Conservation (phyloP, 192 early-diverging fungal genomes). For the Chytriomyces confervae region DNA sequence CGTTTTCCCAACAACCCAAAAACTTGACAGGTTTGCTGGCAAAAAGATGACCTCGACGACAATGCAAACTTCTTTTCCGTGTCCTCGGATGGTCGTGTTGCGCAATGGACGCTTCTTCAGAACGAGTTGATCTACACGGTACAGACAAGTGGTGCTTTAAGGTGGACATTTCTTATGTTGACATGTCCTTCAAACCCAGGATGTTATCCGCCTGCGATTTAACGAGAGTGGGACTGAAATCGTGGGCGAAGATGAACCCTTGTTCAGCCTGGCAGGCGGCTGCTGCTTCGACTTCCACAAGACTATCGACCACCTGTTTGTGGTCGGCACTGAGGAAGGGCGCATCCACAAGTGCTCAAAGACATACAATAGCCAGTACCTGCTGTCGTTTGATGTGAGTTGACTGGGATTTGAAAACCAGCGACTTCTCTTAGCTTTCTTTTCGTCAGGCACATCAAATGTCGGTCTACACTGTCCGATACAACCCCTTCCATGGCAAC, state of each 20-base stretch:
- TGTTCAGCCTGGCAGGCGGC: slow-evolving; percentile 60
- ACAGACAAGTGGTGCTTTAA: not conserved
- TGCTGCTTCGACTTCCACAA: slow-evolving; percentile 72
- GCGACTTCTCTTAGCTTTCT: not conserved
- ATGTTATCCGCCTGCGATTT: slow-evolving; percentile 44
- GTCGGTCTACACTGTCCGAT: slow-evolving; percentile 65
- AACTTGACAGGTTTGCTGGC: slow-evolving; percentile 56
- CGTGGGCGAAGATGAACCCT: slow-evolving; percentile 46
- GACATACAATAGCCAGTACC: slow-evolving; percentile 62
- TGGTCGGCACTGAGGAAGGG: slow-evolving; percentile 72
- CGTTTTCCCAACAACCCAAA: not conserved
- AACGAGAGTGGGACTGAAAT: slow-evolving; percentile 31
- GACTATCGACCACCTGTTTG: slow-evolving; percentile 61
- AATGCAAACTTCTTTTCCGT: slow-evolving; percentile 68
- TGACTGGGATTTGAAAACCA: not conserved
- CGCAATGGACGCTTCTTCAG: slow-evolving; percentile 66
- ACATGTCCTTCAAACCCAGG: slow-evolving; percentile 16
- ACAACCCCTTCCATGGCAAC: slow-evolving; percentile 62
- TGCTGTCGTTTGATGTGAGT: slow-evolving; percentile 62
- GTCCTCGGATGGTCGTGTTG: slow-evolving; percentile 64
- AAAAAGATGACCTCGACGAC: slow-evolving; percentile 71
- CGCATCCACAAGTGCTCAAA: slow-evolving; percentile 68
- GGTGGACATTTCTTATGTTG: not conserved
- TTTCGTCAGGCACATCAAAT: slow-evolving; percentile 62
- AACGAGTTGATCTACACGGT: slow-evolving; percentile 64